Evolutionary conservation across 2,329 filamentous ascomycete species (phyloP).

Genomic region (Keithomyces neogunnii): DNA sequence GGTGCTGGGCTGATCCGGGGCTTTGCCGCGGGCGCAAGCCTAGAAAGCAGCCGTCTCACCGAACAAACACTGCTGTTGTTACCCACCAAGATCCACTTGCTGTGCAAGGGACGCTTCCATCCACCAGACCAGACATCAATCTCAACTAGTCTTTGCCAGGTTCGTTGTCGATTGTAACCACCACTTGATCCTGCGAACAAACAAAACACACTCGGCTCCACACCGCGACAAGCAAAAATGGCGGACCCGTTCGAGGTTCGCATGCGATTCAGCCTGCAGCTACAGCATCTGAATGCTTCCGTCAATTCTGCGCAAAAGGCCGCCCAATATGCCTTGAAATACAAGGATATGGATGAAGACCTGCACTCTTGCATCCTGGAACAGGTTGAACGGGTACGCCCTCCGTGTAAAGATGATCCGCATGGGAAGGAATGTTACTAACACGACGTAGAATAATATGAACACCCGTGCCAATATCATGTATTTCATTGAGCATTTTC

Average conservation of each 20-base stretch:
- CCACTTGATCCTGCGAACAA: neutral
- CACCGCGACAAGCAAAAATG: constrained; percentile 25
- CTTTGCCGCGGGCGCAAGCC: constrained; percentile 2
- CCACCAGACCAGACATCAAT: neutral
- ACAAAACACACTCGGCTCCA: neutral
- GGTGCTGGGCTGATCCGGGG: constrained; percentile 1
- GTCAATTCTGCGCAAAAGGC: constrained; percentile 85
- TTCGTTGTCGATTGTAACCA: neutral
- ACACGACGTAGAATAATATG: constrained; percentile 65
- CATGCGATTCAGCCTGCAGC: constrained; percentile 87
- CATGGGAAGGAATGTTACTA: neutral
- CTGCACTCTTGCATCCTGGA: constrained; percentile 95
- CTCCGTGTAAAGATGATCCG: neutral
- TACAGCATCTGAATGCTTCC: constrained; percentile 86
- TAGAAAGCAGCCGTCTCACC: constrained; percentile 6
- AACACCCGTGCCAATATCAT: constrained; percentile 97
- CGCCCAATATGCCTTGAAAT: constrained; percentile 88
- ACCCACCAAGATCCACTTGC: constrained; percentile 4
- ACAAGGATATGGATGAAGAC: constrained; percentile 93
- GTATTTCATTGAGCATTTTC: constrained; percentile 96
- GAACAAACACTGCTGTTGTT: constrained; percentile 1
- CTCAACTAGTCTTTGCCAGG: neutral
- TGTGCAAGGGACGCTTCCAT: neutral
- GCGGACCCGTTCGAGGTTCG: constrained; percentile 94
- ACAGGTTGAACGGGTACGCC: constrained; percentile 69